phyloP scores from a whole-genome alignment of 2,329 filamentous ascomycete species.

The Onygena corvina region DNA sequence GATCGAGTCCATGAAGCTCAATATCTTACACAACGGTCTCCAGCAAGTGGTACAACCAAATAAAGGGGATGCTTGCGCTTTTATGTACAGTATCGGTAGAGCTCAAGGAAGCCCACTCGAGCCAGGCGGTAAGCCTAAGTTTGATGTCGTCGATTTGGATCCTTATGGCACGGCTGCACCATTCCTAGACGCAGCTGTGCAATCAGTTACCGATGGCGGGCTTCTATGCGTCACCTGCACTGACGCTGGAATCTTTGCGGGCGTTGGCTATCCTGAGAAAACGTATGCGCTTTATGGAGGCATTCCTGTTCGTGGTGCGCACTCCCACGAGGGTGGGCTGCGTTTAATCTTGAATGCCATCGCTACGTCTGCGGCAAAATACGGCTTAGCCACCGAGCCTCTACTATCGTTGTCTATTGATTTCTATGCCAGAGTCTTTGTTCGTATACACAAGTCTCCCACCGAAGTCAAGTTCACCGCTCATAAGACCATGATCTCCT shows the following conservation, averaged over 20 bases:
- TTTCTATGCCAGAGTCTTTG: constrained; percentile 84
- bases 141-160: constrained; percentile 92
- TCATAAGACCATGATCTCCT: constrained; percentile 84
- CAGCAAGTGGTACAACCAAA: constrained; percentile 58
- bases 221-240: constrained; percentile 93
- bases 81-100: constrained; percentile 68
- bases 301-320: constrained; percentile 67
- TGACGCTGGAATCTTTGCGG: constrained; percentile 89
- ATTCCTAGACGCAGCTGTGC: constrained; percentile 83
- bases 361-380: constrained; percentile 65
- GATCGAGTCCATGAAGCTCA: constrained; percentile 67
- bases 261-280: constrained; percentile 88
- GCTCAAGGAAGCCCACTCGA: constrained; percentile 28
- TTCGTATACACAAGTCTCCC: constrained; percentile 66
- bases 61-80: constrained; percentile 70
- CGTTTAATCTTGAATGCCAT: constrained; percentile 76
- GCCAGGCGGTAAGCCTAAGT: constrained; percentile 42
- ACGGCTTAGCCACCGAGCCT: constrained; percentile 81
- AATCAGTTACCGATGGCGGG: constrained; percentile 76
- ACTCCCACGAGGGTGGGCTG: constrained; percentile 80
- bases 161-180: constrained; percentile 88
- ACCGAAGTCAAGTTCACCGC: constrained; percentile 81
- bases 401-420: constrained; percentile 88
- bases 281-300: constrained; percentile 89
- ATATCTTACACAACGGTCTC: constrained; percentile 72